These are phyloP conservation scores for Fusarium sp. DNA, from an alignment of 2,329 filamentous ascomycete species.

Conservation along the genomic window DNA sequence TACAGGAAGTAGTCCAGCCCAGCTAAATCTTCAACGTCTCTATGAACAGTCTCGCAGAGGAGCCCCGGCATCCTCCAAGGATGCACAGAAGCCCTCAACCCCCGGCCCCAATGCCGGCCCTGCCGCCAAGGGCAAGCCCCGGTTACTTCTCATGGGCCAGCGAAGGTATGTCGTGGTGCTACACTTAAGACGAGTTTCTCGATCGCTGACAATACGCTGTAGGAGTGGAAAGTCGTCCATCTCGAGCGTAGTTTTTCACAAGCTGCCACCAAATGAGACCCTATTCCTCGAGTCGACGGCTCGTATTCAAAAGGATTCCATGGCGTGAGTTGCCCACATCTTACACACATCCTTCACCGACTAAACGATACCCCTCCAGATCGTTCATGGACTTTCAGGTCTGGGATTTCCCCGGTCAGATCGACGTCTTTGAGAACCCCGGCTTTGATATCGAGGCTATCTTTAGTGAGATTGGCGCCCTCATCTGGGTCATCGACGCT, in stretches of 20 bases:
- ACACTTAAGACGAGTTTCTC: not conserved
- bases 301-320: slow-evolving; percentile 91
- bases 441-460: slow-evolving; percentile 93
- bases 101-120: slow-evolving; percentile 55
- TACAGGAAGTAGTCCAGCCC: slow-evolving; percentile 65
- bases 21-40: slow-evolving; percentile 73
- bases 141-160: slow-evolving; percentile 93
- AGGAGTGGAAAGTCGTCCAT: slow-evolving; percentile 99
- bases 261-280: slow-evolving; percentile 94
- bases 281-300: slow-evolving; percentile 96
- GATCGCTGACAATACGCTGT: not conserved
- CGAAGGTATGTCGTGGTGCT: slow-evolving; percentile 72
- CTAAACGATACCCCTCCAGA: slow-evolving; percentile 57
- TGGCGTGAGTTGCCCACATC: slow-evolving; percentile 76
- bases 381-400: slow-evolving; percentile 99
- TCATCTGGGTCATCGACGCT: slow-evolving; percentile 99
- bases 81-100: slow-evolving; percentile 60
- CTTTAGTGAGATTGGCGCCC: slow-evolving; percentile 91
- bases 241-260: slow-evolving; percentile 98
- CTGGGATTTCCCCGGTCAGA: slow-evolving; percentile 96
- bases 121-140: slow-evolving; percentile 77
- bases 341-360: not conserved
- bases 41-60: slow-evolving; percentile 70
- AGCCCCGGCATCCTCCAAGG: slow-evolving; percentile 61
- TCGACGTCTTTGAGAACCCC: slow-evolving; percentile 88